A percentile compares a stretch with the other conserved stretches of the same genome.
These are phyloP conservation scores for Beta macrorhiza DNA, from an alignment of 179 eudicot genomes.

Conservation along the genomic window DNA sequence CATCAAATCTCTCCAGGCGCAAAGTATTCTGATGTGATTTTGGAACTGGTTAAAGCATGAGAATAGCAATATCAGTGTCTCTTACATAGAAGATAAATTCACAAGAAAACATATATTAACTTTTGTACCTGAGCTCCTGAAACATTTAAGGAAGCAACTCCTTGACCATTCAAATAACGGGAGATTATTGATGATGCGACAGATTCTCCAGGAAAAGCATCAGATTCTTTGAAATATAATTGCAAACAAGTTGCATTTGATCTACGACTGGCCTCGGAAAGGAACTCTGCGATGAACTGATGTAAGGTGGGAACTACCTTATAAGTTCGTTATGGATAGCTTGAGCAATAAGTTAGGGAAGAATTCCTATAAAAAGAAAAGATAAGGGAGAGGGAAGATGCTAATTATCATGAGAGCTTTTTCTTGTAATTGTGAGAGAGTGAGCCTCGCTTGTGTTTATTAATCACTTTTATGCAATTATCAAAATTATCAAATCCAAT, in stretches of 20 bases:
- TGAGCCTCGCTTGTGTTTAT: too few species aligned
- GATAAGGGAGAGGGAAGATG: too few species aligned
- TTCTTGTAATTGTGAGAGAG: too few species aligned
- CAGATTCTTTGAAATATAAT: slow-evolving; percentile 76
- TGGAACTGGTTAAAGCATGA: slow-evolving; percentile 52
- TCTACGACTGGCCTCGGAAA: slow-evolving; percentile 84
- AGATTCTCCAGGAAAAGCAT: slow-evolving; percentile 76
- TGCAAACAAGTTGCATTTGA: slow-evolving; percentile 82
- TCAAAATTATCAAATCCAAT: too few species aligned
- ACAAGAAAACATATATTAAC: slow-evolving; percentile 5
- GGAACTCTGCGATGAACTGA: slow-evolving; percentile 25
- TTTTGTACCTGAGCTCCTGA: slow-evolving; percentile 47
- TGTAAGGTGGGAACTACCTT: too few species aligned
- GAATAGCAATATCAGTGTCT: slow-evolving; percentile 14
- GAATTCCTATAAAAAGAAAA: too few species aligned
- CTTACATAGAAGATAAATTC: not conserved
- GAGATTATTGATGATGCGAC: slow-evolving; percentile 84
- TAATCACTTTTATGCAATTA: too few species aligned
- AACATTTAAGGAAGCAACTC: slow-evolving; percentile 31
- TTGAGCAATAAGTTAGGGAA: too few species aligned
- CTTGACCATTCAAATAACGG: slow-evolving; percentile 61
- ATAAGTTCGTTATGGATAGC: too few species aligned
- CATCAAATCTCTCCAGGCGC: slow-evolving; percentile 98
- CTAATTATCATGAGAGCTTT: too few species aligned
- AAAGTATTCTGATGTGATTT: slow-evolving; percentile 68